A percentile compares a stretch with the other conserved stretches of the same genome.
Conservation (phyloP, 2,329 filamentous ascomycete genomes). For the Neopestalotiopsis rosae region DNA sequence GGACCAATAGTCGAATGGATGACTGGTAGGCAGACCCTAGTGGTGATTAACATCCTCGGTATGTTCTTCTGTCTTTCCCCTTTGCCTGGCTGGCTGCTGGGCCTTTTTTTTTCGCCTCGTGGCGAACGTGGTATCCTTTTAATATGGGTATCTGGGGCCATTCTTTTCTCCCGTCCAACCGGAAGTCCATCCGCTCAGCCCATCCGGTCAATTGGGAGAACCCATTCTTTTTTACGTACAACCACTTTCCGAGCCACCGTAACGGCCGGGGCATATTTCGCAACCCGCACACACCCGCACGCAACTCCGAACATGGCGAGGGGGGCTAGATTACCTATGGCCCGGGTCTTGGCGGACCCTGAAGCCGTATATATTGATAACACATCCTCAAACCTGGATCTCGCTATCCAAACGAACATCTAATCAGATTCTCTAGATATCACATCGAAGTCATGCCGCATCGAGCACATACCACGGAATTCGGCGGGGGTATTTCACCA, state of each 20-base stretch:
- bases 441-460: neutral
- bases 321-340: neutral
- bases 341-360: neutral
- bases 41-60: no score
- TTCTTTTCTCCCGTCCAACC: no score
- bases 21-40: no score
- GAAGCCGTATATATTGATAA: neutral
- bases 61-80: no score
- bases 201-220: neutral
- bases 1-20: no score
- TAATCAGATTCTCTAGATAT: neutral
- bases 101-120: no score
- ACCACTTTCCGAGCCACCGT: neutral
- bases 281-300: neutral
- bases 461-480: neutral
- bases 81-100: no score
- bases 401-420: neutral
- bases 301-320: neutral
- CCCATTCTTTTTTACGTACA: neutral
- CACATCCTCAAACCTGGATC: neutral
- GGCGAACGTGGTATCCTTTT: no score
- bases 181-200: neutral
- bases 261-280: neutral
- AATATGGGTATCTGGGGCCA: no score
- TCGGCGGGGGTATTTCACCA: neutral